A percentile compares a stretch with the other conserved stretches of the same genome.
Evolutionary conservation across 345 rosid species (phyloP).

Genomic region (Rubroshorea leprosula): DNA sequence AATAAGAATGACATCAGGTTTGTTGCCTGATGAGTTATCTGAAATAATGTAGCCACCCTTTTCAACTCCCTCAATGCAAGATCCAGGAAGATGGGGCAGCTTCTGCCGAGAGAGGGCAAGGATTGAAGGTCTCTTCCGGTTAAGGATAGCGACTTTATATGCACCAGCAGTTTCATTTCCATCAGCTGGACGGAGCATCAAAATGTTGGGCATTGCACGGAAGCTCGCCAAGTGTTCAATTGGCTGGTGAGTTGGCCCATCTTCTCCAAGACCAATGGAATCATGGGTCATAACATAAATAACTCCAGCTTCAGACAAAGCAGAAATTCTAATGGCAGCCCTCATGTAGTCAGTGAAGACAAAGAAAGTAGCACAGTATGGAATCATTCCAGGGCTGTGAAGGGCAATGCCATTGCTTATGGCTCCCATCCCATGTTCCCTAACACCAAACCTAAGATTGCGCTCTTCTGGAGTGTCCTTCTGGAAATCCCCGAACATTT

Average conservation of each 20-base stretch:
- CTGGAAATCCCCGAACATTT: constrained; percentile 85
- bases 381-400: constrained; percentile 87
- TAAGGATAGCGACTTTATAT: constrained; percentile 73
- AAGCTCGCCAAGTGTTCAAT: constrained; percentile 95
- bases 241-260: constrained; percentile 99
- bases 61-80: constrained; percentile 81
- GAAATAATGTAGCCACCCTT: constrained; percentile 89
- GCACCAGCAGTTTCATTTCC: constrained; percentile 98
- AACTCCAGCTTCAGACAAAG: constrained; percentile 80
- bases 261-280: constrained; percentile 99
- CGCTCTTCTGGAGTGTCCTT: constrained; percentile 90
- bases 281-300: constrained; percentile 99
- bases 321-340: constrained; percentile 91
- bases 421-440: constrained; percentile 99
- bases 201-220: constrained; percentile 96
- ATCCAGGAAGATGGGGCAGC: constrained; percentile 82
- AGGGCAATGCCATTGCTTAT: constrained; percentile 89
- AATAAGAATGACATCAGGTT: constrained; percentile 86
- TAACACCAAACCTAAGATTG: constrained; percentile 87
- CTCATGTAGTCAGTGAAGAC: constrained; percentile 99
- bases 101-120: constrained; percentile 93
- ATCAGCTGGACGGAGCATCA: constrained; percentile 99
- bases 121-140: constrained; percentile 77
- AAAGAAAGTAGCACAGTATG: constrained; percentile 99
- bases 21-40: constrained; percentile 81